Conservation (phyloP, 2,329 filamentous ascomycete species). For the Coleophoma cylindrospora region DNA sequence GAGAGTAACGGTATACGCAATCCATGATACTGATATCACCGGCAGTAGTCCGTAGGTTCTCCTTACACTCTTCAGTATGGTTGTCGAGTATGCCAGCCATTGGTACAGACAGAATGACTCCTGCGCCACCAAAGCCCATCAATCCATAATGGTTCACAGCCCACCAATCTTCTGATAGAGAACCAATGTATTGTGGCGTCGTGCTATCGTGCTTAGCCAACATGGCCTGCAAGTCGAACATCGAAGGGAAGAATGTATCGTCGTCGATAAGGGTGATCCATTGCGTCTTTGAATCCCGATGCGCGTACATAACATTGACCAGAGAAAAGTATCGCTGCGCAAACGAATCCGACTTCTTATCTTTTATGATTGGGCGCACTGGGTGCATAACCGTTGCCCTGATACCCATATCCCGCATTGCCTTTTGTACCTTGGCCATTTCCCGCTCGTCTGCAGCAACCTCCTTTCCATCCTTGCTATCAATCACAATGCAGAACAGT, state of each 20-base stretch:
- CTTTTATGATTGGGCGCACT: conserved; percentile 7
- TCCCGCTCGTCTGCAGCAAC: conserved; percentile 14
- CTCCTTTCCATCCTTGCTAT: conserved; percentile 14
- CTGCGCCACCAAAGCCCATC: conserved; percentile 26
- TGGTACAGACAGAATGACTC: conserved; percentile 21
- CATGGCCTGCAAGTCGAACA: conserved; percentile 21
- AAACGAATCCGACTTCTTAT: conserved; percentile 13
- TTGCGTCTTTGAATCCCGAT: conserved; percentile 30
- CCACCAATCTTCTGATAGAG: conserved; percentile 24
- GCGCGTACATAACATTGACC: conserved; percentile 33
- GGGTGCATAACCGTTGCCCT: conserved; percentile 21
- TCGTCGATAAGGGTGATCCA: conserved; percentile 25
- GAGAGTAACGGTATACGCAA: conserved; percentile 20
- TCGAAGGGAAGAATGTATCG: conserved; percentile 27
- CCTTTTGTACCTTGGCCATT: conserved; percentile 19
- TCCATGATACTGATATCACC: conserved; percentile 26
- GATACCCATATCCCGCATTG: conserved; percentile 19
- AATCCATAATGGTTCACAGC: conserved; percentile 25
- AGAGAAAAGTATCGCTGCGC: conserved; percentile 39
- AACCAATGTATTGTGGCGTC: conserved; percentile 21
- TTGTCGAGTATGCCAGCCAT: conserved; percentile 19
- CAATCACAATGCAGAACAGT: conserved; percentile 24
- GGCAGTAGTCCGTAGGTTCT: conserved; percentile 19
- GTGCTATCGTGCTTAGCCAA: conserved; percentile 24
- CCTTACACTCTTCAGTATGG: conserved; percentile 19